phyloP scores from a whole-genome alignment of 129 eudicot genomes.

The Sambucus nigra region DNA sequence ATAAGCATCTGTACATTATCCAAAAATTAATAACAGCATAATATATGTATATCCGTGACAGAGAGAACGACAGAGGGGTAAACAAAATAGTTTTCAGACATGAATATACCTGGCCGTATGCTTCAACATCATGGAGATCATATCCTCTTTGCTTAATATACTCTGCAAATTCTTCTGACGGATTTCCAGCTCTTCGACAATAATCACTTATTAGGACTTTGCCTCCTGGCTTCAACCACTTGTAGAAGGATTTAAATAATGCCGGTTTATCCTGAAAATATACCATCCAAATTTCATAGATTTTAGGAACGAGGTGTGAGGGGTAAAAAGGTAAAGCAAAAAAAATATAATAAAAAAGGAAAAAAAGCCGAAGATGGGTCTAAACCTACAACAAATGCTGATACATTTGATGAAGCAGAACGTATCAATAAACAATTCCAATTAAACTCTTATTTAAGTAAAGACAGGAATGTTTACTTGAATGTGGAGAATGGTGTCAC shows the following conservation, averaged over 20 bases:
- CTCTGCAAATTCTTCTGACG: slow-evolving; percentile 68
- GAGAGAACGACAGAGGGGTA: not conserved
- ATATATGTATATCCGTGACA: too few species aligned
- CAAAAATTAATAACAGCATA: not conserved
- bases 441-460: not conserved
- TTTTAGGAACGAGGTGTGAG: not conserved
- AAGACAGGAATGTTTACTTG: slow-evolving; percentile 45
- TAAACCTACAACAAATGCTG: not conserved
- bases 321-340: not conserved
- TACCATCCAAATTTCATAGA: not conserved
- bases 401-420: not conserved
- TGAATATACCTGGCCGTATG: slow-evolving; percentile 69
- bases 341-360: not conserved
- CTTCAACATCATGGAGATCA: slow-evolving; percentile 86
- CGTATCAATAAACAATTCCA: not conserved
- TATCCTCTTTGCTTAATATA: slow-evolving; percentile 96
- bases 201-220: slow-evolving; percentile 89
- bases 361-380: not conserved
- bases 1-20: slow-evolving; percentile 58
- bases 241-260: slow-evolving; percentile 68
- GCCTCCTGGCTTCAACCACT: slow-evolving; percentile 98
- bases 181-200: slow-evolving; percentile 68
- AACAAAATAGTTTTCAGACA: not conserved
- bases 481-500: slow-evolving; percentile 94
- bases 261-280: slow-evolving; percentile 76